Evolutionary conservation across 1,139 yeast species (phyloP), one percentile per base, ranked within the genome.

Genomic region (Citeromyces siamensis): DNA sequence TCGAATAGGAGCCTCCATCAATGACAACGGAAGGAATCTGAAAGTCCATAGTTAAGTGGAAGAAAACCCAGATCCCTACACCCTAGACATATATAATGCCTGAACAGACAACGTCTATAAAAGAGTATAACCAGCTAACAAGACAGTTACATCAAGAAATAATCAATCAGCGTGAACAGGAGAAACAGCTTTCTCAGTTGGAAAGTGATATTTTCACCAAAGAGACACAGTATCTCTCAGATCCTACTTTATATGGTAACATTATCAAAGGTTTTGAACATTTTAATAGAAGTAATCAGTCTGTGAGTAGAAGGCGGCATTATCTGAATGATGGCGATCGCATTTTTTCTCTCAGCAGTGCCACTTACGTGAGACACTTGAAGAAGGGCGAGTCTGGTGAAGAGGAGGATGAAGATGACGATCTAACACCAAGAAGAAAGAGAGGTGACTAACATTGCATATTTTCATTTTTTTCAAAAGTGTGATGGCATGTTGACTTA

Each of bases 221-320:
- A 44, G 97, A 90, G 55, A 75, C 82, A 5, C 73, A 73, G 21
- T 88, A 90, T 52, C 71, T 90, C 39, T 73, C 78, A 37, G 88
- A 81, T 41, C 65, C 76, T 16, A 45, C 66, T 46, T 59, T 67
- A 7, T 72, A 75, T 40, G 95, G 95, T 0, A 85, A 85, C 52
- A 79, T 90, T 23, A 82, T 86, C 23, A 80, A 80, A 46, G 97
- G 97, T 1, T 88, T 86, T 51, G 96, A 88, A 41, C 80, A 75
- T 48, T 82, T 83, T 52, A 66, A 78, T 38, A 83, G 82, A 51
- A 55, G 60, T n/a, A 39, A 47, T 6, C 17, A 26, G 7, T 46
- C 51, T 37, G 19, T 41, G 2, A 64, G 66, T 38, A 66, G 64
- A 48, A 68, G 71, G 48, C 67, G 75, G 46, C 61, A 71, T 13